phyloP scores from a whole-genome alignment of 768 basidiomycete species.

The Suillus subalutaceus region DNA sequence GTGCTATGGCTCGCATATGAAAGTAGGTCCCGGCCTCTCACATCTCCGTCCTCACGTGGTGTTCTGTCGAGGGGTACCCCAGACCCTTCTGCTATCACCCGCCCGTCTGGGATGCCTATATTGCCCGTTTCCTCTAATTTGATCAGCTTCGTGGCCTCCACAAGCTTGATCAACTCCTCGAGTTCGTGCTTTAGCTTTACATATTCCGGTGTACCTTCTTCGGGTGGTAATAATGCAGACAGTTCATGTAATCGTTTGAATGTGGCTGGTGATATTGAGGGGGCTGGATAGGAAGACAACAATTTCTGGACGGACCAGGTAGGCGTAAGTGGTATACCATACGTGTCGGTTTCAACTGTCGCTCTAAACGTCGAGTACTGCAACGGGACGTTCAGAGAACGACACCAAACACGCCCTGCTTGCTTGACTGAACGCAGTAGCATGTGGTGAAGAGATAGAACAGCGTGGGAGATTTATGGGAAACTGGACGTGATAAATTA shows the following conservation, averaged over 20 bases:
- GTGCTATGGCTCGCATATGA: constrained; percentile 50
- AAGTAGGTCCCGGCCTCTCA: constrained; percentile 50
- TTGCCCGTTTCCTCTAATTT: constrained; percentile 36
- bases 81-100: constrained; percentile 43
- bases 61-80: constrained; percentile 32
- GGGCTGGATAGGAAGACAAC: constrained; percentile 75
- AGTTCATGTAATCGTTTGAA: constrained; percentile 69
- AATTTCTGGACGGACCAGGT: constrained; percentile 83
- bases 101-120: constrained; percentile 40
- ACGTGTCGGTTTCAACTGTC: constrained; percentile 48
- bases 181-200: constrained; percentile 56
- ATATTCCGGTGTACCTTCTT: constrained; percentile 57
- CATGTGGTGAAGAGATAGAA: constrained; percentile 4
- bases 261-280: constrained; percentile 57
- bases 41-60: constrained; percentile 24
- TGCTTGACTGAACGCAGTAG: constrained; percentile 7
- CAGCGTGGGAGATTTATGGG: constrained; percentile 15
- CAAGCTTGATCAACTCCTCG: constrained; percentile 72
- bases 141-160: constrained; percentile 80
- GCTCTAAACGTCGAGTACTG: constrained; percentile 12
- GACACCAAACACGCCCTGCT: constrained; percentile 1
- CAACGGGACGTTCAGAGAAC: neutral
- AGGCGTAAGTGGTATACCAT: constrained; percentile 65
- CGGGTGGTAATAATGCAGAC: constrained; percentile 72
- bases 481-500: neutral